phyloP scores from a whole-genome alignment of 2,329 filamentous ascomycete genomes.

The Botrytis pseudocinerea region DNA sequence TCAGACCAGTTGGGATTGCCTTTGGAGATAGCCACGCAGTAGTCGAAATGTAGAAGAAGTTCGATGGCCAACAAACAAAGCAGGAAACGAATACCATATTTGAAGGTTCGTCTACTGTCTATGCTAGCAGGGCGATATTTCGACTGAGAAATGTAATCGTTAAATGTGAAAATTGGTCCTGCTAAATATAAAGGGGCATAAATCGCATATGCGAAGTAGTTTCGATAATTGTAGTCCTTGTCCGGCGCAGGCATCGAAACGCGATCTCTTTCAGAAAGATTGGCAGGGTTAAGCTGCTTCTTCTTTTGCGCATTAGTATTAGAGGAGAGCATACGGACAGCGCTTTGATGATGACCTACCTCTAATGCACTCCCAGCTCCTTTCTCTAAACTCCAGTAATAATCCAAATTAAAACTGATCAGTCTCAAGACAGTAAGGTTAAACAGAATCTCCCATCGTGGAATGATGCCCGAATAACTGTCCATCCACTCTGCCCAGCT shows the following conservation, averaged over 20 bases:
- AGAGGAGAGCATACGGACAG: background rate
- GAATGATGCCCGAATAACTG: constrained; percentile 76
- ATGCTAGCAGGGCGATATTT: constrained; percentile 73
- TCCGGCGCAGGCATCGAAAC: constrained; percentile 72
- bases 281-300: constrained; percentile 88
- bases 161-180: constrained; percentile 94
- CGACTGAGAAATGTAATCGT: constrained; percentile 90
- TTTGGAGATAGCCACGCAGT: constrained; percentile 89
- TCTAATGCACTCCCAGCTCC: constrained; percentile 68
- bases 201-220: constrained; percentile 85
- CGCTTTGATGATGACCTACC: constrained; percentile 55
- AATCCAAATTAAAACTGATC: constrained; percentile 96
- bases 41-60: constrained; percentile 85
- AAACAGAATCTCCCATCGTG: constrained; percentile 95
- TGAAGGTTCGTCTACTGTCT: constrained; percentile 66
- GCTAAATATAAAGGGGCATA: constrained; percentile 93
- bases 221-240: constrained; percentile 74
- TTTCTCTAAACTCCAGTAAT: constrained; percentile 83
- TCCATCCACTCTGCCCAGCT: constrained; percentile 72
- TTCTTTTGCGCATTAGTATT: constrained; percentile 78
- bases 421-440: constrained; percentile 91
- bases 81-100: constrained; percentile 81
- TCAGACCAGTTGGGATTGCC: constrained; percentile 74
- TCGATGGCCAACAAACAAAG: constrained; percentile 87
- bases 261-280: constrained; percentile 86